phyloP scores from a whole-genome alignment of 345 rosid genomes.

The Arabis hirsuta region DNA sequence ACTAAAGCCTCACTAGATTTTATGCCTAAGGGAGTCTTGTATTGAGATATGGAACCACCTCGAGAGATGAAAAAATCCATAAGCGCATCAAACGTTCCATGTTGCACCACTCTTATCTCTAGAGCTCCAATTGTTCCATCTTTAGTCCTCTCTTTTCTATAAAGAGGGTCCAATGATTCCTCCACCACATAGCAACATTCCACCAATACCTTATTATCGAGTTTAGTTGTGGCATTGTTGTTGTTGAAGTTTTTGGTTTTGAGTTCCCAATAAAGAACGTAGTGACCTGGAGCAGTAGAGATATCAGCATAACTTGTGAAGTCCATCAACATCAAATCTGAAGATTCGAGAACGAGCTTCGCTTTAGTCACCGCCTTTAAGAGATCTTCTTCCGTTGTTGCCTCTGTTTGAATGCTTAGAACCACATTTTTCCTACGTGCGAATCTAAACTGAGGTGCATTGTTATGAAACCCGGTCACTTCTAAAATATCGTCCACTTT shows the following conservation, averaged over 20 bases:
- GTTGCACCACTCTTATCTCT: constrained; percentile 62
- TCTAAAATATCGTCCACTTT: constrained; percentile 62
- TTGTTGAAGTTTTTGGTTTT: constrained; percentile 33
- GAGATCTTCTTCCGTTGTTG: constrained; percentile 66
- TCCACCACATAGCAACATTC: constrained; percentile 60
- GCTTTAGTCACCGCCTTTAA: constrained; percentile 57
- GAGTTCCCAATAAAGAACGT: constrained; percentile 68
- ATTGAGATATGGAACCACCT: constrained; percentile 63
- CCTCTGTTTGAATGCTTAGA: constrained; percentile 58
- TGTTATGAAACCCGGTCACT: constrained; percentile 61
- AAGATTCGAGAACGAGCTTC: constrained; percentile 46
- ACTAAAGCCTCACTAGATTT: constrained; percentile 45
- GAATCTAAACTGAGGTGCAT: constrained; percentile 61
- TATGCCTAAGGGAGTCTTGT: constrained; percentile 66
- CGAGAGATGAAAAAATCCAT: constrained; percentile 60
- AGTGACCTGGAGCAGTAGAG: constrained; percentile 57
- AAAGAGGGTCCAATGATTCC: constrained; percentile 55
- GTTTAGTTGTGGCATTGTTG: constrained; percentile 27
- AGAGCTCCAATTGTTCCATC: constrained; percentile 56
- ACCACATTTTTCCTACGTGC: constrained; percentile 54
- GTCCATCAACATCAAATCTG: constrained; percentile 47
- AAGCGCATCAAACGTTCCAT: constrained; percentile 61
- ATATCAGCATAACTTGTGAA: constrained; percentile 60
- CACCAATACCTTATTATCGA: constrained; percentile 51
- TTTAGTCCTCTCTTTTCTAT: constrained; percentile 49